Evolutionary conservation across 78 protist species (phyloP).

Genomic region (Pigoraptor vietnamica): DNA sequence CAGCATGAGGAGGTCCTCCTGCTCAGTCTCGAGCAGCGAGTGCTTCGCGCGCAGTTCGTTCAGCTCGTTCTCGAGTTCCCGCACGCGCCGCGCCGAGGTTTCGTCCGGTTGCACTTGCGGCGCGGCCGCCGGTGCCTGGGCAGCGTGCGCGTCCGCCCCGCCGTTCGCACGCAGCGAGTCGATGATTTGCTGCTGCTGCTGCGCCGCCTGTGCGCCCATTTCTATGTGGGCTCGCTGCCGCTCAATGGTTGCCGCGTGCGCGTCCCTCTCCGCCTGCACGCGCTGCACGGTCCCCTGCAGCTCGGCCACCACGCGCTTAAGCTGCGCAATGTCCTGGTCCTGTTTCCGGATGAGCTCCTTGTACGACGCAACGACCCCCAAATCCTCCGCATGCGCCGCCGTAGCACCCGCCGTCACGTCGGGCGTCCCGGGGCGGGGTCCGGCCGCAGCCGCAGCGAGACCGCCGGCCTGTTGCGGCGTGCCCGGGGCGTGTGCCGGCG

Average conservation of each 20-base stretch:
- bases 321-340: neutral
- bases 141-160: too few species aligned
- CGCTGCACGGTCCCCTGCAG: neutral
- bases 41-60: neutral
- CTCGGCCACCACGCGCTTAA: neutral
- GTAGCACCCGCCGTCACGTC: neutral
- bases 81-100: neutral
- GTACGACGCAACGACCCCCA: neutral
- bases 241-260: neutral
- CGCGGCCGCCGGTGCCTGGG: too few species aligned
- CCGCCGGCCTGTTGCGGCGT: neutral
- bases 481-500: neutral
- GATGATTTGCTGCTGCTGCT: neutral
- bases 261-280: neutral
- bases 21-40: neutral
- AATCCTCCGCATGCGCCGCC: neutral
- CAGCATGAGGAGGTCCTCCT: neutral
- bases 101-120: too few species aligned
- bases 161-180: neutral
- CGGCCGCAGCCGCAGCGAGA: neutral
- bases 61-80: neutral
- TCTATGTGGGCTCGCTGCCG: neutral
- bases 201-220: neutral
- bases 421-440: neutral
- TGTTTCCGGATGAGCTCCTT: neutral